Conservation (phyloP, 805 yeast species). For the Blastobotrys peoriensis region DNA sequence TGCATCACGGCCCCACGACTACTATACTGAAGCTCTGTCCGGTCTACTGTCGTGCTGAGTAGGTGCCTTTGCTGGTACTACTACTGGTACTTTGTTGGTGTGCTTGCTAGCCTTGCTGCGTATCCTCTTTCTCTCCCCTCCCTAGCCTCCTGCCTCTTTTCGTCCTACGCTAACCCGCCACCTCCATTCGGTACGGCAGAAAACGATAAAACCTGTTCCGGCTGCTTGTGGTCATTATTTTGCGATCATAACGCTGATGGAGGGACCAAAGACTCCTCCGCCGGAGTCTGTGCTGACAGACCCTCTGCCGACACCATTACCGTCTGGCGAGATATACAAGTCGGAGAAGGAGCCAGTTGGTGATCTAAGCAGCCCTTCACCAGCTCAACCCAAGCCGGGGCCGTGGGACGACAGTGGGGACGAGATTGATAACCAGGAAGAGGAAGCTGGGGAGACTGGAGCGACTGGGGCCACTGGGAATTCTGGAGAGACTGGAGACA, state of each 20-base stretch:
- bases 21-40: too few species aligned
- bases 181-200: too few species aligned
- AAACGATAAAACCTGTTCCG: too few species aligned
- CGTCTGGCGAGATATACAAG: constrained; percentile 15
- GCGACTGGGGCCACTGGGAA: not conserved
- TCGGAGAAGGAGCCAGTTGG: not conserved
- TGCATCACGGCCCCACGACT: too few species aligned
- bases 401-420: not conserved
- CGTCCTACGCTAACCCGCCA: too few species aligned
- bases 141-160: too few species aligned
- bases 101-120: too few species aligned
- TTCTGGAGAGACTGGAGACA: not conserved
- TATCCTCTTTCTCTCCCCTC: too few species aligned
- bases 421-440: not conserved
- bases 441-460: not conserved
- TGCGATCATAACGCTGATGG: not conserved
- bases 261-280: not conserved
- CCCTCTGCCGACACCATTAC: constrained; percentile 17
- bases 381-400: not conserved
- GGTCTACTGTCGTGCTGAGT: too few species aligned
- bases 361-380: not conserved
- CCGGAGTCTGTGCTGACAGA: not conserved
- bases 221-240: too few species aligned
- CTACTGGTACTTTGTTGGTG: too few species aligned
- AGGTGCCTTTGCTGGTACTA: too few species aligned